Evolutionary conservation across 495 filamentous ascomycete species (phyloP).

Genomic region (Neurospora sp.): DNA sequence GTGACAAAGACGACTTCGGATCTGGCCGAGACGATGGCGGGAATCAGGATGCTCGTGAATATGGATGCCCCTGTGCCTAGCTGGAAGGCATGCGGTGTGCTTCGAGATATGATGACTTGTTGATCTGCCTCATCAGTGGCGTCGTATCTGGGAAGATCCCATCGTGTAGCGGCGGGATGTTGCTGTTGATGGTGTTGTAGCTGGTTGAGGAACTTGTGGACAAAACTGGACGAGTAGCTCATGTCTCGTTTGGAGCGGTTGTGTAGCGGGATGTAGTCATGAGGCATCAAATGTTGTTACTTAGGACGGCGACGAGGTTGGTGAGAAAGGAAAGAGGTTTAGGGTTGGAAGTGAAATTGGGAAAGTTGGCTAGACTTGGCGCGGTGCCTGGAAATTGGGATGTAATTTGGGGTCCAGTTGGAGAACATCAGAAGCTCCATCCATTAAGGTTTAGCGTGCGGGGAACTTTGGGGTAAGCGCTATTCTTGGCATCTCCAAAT

Average conservation of each 20-base stretch:
- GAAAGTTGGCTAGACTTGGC: background rate
- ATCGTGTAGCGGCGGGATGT: background rate
- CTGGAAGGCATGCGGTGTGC: slow-evolving; percentile 36
- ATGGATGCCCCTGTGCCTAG: slow-evolving; percentile 51
- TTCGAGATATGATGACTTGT: slow-evolving; percentile 33
- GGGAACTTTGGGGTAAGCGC: background rate
- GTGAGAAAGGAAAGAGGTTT: background rate
- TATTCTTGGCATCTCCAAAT: background rate
- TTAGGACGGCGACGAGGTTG: background rate
- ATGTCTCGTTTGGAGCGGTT: slow-evolving; percentile 1
- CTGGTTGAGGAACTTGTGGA: slow-evolving; percentile 14
- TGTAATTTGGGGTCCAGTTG: background rate
- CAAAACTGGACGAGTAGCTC: slow-evolving; percentile 9
- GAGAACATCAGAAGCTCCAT: background rate
- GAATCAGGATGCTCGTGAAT: slow-evolving; percentile 39
- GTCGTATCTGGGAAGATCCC: slow-evolving; percentile 12
- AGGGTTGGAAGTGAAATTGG: background rate
- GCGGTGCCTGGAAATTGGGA: background rate
- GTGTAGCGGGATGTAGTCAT: background rate
- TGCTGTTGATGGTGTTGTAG: slow-evolving; percentile 4
- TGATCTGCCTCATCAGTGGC: slow-evolving; percentile 17
- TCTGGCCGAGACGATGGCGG: slow-evolving; percentile 44
- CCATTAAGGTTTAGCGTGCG: background rate
- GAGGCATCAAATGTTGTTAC: too few relatives aligned
- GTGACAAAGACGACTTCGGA: slow-evolving; percentile 62